phyloP scores from a whole-genome alignment of 257 asterid species.

The Solanum peruvianum region DNA sequence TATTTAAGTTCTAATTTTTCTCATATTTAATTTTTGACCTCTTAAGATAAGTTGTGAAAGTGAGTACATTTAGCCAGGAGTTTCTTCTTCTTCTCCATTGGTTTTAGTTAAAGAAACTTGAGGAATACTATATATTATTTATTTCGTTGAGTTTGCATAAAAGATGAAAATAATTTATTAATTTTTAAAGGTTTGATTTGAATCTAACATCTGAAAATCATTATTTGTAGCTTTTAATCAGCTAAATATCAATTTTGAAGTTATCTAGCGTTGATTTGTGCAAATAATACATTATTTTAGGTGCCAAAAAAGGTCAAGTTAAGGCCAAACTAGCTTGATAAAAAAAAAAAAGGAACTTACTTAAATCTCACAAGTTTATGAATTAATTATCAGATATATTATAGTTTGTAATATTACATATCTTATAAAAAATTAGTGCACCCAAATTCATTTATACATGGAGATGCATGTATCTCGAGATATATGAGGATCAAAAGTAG shows the following conservation, averaged over 20 bases:
- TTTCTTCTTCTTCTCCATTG: not conserved
- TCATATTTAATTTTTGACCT: not conserved
- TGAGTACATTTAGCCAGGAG: not conserved
- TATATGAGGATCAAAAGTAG: too few relatives aligned
- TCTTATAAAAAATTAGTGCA: too few relatives aligned
- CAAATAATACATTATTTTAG: not conserved
- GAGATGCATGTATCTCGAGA: too few relatives aligned
- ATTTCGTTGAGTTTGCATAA: not conserved
- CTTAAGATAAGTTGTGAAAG: not conserved
- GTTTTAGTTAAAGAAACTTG: not conserved
- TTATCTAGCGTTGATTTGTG: not conserved
- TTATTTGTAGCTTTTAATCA: not conserved
- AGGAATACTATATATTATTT: not conserved
- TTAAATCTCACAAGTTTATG: not conserved
- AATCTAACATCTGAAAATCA: not conserved
- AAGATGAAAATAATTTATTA: not conserved
- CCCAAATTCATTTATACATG: too few relatives aligned
- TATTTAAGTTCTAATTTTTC: not conserved
- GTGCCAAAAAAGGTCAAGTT: not conserved
- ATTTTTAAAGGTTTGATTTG: not conserved
- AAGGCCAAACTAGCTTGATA: not conserved
- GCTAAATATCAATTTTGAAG: not conserved
- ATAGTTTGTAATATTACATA: too few relatives aligned
- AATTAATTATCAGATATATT: not conserved
- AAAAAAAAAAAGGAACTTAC: too few relatives aligned